A percentile compares a stretch with the other conserved stretches of the same genome.
These are phyloP conservation scores for Ganoderma multipileum DNA, from an alignment of 1,284 basidiomycete species.

Conservation along the genomic window DNA sequence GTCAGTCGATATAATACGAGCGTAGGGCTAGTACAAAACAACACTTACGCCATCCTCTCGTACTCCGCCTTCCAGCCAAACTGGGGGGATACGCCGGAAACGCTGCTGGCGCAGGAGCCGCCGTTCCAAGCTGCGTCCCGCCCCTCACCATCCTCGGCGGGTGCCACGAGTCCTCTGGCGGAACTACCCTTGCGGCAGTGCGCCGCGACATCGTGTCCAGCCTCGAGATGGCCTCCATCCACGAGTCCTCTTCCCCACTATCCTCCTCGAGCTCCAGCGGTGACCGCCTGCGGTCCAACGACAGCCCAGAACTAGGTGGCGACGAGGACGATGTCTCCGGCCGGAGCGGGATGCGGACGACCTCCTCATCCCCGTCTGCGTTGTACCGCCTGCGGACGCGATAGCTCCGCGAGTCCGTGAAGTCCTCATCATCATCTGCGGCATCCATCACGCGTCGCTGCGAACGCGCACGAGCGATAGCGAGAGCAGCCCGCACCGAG, in stretches of 20 bases:
- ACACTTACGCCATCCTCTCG: constrained; percentile 34
- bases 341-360: constrained; percentile 47
- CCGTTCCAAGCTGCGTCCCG: background rate
- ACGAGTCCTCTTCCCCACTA: constrained; percentile 7
- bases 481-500: constrained; percentile 17
- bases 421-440: constrained; percentile 12
- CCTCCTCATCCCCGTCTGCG: constrained; percentile 50
- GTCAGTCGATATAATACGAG: constrained; percentile 3
- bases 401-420: constrained; percentile 43
- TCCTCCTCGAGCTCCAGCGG: constrained; percentile 8
- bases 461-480: constrained; percentile 10
- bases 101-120: background rate
- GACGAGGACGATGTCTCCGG: constrained; percentile 7
- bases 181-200: background rate
- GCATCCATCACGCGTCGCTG: constrained; percentile 1
- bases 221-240: constrained; percentile 18
- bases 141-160: constrained; percentile 1
- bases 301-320: constrained; percentile 15
- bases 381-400: constrained; percentile 47
- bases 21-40: background rate
- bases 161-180: background rate
- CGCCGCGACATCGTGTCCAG: constrained; percentile 19
- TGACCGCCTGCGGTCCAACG: background rate
- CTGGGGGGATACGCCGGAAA: background rate
- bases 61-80: constrained; percentile 18